Evolutionary conservation across 371 early-diverging fungal species (phyloP).

Genomic region (Rhizopus sp.): DNA sequence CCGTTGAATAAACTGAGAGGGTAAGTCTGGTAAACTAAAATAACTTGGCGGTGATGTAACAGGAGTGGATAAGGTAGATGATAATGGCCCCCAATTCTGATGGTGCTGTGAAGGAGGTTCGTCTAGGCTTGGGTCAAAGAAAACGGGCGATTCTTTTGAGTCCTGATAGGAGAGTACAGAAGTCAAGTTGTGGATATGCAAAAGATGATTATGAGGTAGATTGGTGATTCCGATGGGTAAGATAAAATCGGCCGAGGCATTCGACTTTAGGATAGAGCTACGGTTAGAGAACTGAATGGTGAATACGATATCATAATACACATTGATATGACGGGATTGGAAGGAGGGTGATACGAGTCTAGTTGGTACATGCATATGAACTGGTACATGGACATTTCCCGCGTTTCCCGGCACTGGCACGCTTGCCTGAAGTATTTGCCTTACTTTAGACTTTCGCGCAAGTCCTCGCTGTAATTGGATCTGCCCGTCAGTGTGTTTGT

Average conservation of each 20-base stretch:
- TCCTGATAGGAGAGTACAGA: slow-evolving; percentile 30
- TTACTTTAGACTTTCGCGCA: slow-evolving; percentile 19
- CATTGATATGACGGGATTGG: slow-evolving; percentile 31
- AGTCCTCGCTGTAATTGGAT: slow-evolving; percentile 34
- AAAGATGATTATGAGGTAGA: slow-evolving; percentile 32
- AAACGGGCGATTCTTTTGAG: slow-evolving; percentile 34
- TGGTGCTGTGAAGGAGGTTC: slow-evolving; percentile 23
- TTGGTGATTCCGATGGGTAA: slow-evolving; percentile 41
- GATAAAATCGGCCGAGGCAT: slow-evolving; percentile 17
- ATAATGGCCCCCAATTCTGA: slow-evolving; percentile 19
- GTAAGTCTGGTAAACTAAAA: slow-evolving; percentile 17
- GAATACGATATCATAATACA: slow-evolving; percentile 31
- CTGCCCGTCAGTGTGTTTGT: slow-evolving; percentile 31
- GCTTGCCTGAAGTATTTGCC: slow-evolving; percentile 13
- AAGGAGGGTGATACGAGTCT: slow-evolving; percentile 39
- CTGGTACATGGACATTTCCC: slow-evolving; percentile 18
- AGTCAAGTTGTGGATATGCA: slow-evolving; percentile 37
- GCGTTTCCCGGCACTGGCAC: slow-evolving; percentile 21
- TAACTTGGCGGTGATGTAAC: slow-evolving; percentile 35
- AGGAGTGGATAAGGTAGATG: slow-evolving; percentile 19
- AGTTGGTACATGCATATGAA: slow-evolving; percentile 36
- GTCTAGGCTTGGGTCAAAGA: slow-evolving; percentile 37
- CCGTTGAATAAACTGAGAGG: slow-evolving; percentile 20
- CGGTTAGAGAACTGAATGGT: slow-evolving; percentile 21
- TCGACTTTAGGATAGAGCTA: slow-evolving; percentile 23